Percentiles rank a stretch among this genome's conserved stretches.
phyloP scores from a whole-genome alignment of 2,329 filamentous ascomycete genomes.

The Basipetospora chlamydospora region DNA sequence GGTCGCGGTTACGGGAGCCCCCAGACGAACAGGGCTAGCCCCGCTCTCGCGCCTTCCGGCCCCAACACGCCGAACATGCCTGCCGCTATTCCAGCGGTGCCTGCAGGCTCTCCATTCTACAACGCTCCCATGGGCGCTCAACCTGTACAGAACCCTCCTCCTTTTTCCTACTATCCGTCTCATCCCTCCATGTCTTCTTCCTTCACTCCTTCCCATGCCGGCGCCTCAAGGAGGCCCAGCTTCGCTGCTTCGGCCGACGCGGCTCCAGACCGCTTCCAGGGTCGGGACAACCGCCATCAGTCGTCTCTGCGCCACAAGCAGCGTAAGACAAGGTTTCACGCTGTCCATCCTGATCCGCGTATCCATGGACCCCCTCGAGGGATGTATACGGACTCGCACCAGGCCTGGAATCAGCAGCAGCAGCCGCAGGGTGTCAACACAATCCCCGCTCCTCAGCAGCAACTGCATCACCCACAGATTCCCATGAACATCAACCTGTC shows the following conservation, averaged over 20 bases:
- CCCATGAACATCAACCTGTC: slow-evolving; percentile 40
- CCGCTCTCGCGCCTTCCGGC: slow-evolving; percentile 49
- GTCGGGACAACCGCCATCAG: too few relatives aligned
- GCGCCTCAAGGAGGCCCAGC: not conserved
- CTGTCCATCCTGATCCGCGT: not conserved
- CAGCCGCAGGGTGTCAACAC: too few relatives aligned
- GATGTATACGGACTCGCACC: not conserved
- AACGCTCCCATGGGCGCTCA: slow-evolving; percentile 18
- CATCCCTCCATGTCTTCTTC: not conserved
- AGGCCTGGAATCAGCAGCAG: slow-evolving; percentile 1
- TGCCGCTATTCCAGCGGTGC: slow-evolving; percentile 47
- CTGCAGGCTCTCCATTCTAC: slow-evolving; percentile 46
- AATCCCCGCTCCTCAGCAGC: too few relatives aligned
- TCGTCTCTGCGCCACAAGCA: too few relatives aligned
- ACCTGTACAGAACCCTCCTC: slow-evolving; percentile 8
- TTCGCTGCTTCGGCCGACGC: too few relatives aligned
- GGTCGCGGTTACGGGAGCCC: slow-evolving; percentile 35
- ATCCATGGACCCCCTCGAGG: not conserved
- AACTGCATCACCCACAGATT: too few relatives aligned
- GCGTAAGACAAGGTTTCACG: too few relatives aligned
- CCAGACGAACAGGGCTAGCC: slow-evolving; percentile 45
- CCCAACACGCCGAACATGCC: slow-evolving; percentile 58
- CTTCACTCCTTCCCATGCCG: slow-evolving; percentile 7
- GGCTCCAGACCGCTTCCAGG: too few relatives aligned
- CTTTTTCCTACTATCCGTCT: slow-evolving; percentile 1